Percentiles rank a stretch among this genome's conserved stretches.
Evolutionary conservation across 257 asterid genomes (phyloP).

Genomic region (Nicotiana undulata): DNA sequence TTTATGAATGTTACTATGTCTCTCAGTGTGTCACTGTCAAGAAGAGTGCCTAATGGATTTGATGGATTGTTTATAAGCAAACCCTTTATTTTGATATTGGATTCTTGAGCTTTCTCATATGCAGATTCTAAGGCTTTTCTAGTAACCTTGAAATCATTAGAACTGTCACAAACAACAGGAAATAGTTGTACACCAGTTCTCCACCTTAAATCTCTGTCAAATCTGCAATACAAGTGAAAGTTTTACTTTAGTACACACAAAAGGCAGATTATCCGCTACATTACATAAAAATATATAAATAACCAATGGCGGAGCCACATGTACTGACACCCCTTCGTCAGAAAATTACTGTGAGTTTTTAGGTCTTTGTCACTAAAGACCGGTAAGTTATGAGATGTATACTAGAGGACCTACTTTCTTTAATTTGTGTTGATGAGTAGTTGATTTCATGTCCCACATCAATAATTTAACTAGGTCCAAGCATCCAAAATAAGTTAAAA

Average conservation of each 20-base stretch:
- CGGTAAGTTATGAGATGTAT: not conserved
- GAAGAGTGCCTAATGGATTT: slow-evolving; percentile 70
- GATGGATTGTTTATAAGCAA: slow-evolving; percentile 77
- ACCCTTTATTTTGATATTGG: slow-evolving; percentile 57
- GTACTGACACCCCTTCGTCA: no score
- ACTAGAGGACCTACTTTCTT: slow-evolving; percentile 1
- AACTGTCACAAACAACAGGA: slow-evolving; percentile 63
- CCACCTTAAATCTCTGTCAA: slow-evolving; percentile 79
- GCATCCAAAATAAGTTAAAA: not conserved
- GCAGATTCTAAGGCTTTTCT: slow-evolving; percentile 51
- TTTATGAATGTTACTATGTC: slow-evolving; percentile 35
- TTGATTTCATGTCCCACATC: slow-evolving; percentile 17
- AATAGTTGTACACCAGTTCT: slow-evolving; percentile 55
- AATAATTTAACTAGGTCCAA: slow-evolving; percentile 14
- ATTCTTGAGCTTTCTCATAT: slow-evolving; percentile 41
- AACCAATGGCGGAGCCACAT: no score
- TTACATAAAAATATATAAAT: no score
- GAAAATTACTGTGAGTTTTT: no score
- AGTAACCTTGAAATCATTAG: slow-evolving; percentile 52
- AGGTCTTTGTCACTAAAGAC: not conserved
- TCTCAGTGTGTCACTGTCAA: slow-evolving; percentile 41
- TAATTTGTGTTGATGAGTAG: not conserved
- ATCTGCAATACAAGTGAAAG: slow-evolving; percentile 30
- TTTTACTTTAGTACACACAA: not conserved
- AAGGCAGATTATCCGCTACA: no score